Percentiles rank a stretch among this genome's conserved stretches.
phyloP scores from a whole-genome alignment of 148 eudicot species.

The Cornus florida region DNA sequence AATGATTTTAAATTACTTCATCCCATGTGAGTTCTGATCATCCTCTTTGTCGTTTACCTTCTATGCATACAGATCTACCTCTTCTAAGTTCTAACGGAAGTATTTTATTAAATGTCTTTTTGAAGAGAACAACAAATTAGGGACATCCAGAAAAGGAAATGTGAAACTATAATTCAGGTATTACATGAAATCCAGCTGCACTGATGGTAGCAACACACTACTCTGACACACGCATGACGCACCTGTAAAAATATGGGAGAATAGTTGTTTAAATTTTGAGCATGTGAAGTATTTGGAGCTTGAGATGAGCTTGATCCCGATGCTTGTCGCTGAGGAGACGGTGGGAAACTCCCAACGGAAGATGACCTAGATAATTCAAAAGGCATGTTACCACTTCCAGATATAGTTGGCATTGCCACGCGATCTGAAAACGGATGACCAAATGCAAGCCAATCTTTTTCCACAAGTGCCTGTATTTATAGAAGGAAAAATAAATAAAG shows the following conservation, averaged over 20 bases:
- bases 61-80: too few relatives aligned
- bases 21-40: too few relatives aligned
- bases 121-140: too few relatives aligned
- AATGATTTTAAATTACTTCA: too few relatives aligned
- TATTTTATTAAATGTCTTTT: too few relatives aligned
- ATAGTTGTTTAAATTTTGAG: slow-evolving; percentile 54
- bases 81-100: too few relatives aligned
- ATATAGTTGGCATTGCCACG: slow-evolving; percentile 65
- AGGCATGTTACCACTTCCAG: slow-evolving; percentile 63
- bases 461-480: slow-evolving; percentile 79
- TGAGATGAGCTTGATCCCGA: slow-evolving; percentile 64
- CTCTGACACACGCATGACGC: not conserved
- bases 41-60: too few relatives aligned
- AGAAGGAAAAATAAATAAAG: not conserved
- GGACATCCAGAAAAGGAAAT: too few relatives aligned
- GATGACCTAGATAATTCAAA: slow-evolving; percentile 66
- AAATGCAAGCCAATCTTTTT: slow-evolving; percentile 99
- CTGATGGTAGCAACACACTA: not conserved
- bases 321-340: slow-evolving; percentile 71
- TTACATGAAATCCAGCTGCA: not conserved
- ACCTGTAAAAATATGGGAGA: slow-evolving; percentile 98
- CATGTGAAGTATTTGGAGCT: slow-evolving; percentile 55
- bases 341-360: slow-evolving; percentile 58
- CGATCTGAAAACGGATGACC: slow-evolving; percentile 99
- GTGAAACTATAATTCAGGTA: not conserved